Base-by-base conservation (phyloP, 2,329 filamentous ascomycete species). In the Pyricularia grisea region DNA sequence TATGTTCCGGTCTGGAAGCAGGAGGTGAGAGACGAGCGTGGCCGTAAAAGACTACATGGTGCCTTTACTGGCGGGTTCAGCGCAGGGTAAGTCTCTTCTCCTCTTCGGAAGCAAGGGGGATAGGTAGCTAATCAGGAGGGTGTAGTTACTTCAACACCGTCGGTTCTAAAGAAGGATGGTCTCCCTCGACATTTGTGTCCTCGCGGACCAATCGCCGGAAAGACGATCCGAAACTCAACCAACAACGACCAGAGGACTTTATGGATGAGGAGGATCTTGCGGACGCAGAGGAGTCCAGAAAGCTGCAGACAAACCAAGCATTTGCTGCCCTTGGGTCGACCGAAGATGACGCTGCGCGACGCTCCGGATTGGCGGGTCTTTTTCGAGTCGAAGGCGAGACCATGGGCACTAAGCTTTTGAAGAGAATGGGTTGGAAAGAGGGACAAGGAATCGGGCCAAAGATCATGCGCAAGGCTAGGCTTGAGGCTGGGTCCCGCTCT, bases 1-100 rank as follows among this genome's bases (percentile, higher is more conserved):
- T 98, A 94, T 77, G 87, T 97, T 20, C 95, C 95, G 0, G 81
- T 97, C n/a, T 98, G 95, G 93, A 97, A 98, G 81, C 95, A 99
- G 82, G 94, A 97, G 77, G 94, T 97, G 77, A 92, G 91, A 70
- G 95, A 99, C 79, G 95, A 97, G 76, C 89, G 89, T 73, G 95
- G 95, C 20, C 85, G 94, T 74, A 94, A 96, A 79, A 88, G 95
- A 68, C 84, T 99, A 3, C 95, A 99, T 79, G 95, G 95, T 72
- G 95, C 95, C 71, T 99, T 99, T 76, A 97, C 93, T 1, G 95
- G 95, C 74, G 95, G 95, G 33, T 99, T 92, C 82, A 97, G 93
- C 82, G 95, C 95, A 82, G 95, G 95, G 90, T 94, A 87, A 82
- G 88, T 79, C 17, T 65, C 65, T 25, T 27, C 65, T 12, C n/a